Evolutionary conservation across 2,329 filamentous ascomycete genomes (phyloP).

Genomic region (Fusarium bactridioides): DNA sequence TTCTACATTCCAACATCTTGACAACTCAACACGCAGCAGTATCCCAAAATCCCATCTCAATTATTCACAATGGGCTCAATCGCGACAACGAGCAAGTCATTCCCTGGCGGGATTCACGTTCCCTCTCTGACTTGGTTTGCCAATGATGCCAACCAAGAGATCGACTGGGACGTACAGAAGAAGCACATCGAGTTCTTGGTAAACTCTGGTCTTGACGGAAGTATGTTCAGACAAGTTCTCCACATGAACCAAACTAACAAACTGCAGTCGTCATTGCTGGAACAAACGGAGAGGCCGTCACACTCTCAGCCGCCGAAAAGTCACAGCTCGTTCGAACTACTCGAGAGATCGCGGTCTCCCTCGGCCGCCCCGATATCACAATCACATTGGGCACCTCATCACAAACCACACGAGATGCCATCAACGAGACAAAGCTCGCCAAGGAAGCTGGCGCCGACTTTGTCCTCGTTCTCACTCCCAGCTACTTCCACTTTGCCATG

Average conservation of each 20-base stretch:
- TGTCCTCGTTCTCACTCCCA: conserved; percentile 73
- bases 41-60: background rate
- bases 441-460: conserved; percentile 71
- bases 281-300: conserved; percentile 78
- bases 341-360: conserved; percentile 64
- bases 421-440: conserved; percentile 70
- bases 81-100: conserved; percentile 43
- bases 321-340: conserved; percentile 67
- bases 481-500: conserved; percentile 74
- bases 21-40: background rate
- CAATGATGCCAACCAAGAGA: conserved; percentile 56
- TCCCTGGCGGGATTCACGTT: conserved; percentile 63
- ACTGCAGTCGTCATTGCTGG: conserved; percentile 70
- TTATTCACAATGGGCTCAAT: conserved; percentile 41
- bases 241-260: conserved; percentile 10
- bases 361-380: conserved; percentile 64
- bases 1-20: background rate
- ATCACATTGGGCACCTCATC: conserved; percentile 74
- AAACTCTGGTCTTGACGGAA: conserved; percentile 59
- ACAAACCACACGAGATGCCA: conserved; percentile 71
- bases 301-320: conserved; percentile 71
- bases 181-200: conserved; percentile 63
- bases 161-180: conserved; percentile 63
- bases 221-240: conserved; percentile 32
- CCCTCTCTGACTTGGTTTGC: conserved; percentile 65